Evolutionary conservation across 768 basidiomycete species (phyloP), one percentile per base, ranked within the genome.

Genomic region (Pisolithus orientalis): DNA sequence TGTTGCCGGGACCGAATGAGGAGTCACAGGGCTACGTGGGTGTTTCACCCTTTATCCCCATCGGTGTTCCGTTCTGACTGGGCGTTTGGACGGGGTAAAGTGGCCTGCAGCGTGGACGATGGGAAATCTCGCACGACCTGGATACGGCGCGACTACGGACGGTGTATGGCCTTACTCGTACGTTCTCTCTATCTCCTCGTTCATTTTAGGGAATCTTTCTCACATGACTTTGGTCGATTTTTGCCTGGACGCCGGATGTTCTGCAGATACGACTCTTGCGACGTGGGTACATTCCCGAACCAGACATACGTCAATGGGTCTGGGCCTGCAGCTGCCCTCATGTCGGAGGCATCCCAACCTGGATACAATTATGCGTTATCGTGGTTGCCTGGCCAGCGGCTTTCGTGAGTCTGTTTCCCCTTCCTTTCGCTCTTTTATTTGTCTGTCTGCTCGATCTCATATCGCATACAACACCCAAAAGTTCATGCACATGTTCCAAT

Each of bases 31-130:
- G 78, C 25, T 77, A 74, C 59, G 75, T 76, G 57, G 54, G 75
- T 70, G 27, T 1, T 27, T 37, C 54, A 16, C 50, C 27, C 44
- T 6, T 47, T 49, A 14, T 34, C 11, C 16, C 47, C 10, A 24
- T 7, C 25, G 28, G 34, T 53, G 32, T 46, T 6, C 9, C 10
- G 37, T 21, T 29, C 32, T 31, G 24, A 27, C 10, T 14, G 8
- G 14, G n/a, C 29, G 6, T 29, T 44, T 10, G 42, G 25, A 44
- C 2, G 16, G 14, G 42, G 27, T 39, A 50, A 34, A 85, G 83
- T 91, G 88, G 90, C 90, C 89, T 38, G 90, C 86, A 57, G 80
- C 79, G 2, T 93, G 91, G 91, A 89, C 87, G n/a, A 87, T 88
- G 84, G 91, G 91, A 2, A 95, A 94, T 63, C 76, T 94, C 5